These are phyloP conservation scores for Umbilicus rupestris DNA, from an alignment of 164 flowering plant species.

Conservation along the genomic window DNA sequence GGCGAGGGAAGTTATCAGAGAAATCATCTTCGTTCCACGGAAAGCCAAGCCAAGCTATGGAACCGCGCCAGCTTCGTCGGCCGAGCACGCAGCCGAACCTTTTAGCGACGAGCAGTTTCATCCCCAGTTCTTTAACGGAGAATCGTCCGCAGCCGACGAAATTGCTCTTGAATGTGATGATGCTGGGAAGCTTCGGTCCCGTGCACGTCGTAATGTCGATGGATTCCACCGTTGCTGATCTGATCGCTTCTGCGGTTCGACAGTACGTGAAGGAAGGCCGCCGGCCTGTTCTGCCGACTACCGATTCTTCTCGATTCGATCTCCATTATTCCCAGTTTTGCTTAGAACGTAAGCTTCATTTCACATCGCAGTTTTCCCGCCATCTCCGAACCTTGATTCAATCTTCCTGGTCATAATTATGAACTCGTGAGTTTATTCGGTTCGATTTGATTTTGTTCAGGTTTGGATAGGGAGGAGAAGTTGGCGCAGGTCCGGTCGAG, in stretches of 20 bases:
- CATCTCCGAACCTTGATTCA: background rate
- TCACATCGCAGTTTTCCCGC: background rate
- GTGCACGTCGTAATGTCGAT: conserved; percentile 61
- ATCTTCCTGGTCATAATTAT: background rate
- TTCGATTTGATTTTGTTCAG: conserved; percentile 22
- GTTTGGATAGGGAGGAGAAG: conserved; percentile 62
- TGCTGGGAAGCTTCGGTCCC: conserved; percentile 68
- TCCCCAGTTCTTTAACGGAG: background rate
- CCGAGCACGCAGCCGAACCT: conserved; percentile 70
- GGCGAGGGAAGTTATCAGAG: conserved; percentile 32
- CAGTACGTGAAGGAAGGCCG: conserved; percentile 73
- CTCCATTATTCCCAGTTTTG: conserved; percentile 93
- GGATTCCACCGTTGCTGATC: conserved; percentile 61
- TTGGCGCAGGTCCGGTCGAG: conserved; percentile 69
- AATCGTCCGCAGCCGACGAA: conserved; percentile 42
- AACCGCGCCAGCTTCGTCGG: conserved; percentile 26
- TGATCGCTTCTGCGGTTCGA: conserved; percentile 41
- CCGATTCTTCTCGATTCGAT: conserved; percentile 37
- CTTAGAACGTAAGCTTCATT: conserved; percentile 59
- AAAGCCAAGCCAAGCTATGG: conserved; percentile 5
- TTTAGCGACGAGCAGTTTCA: conserved; percentile 13
- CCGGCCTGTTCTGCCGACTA: conserved; percentile 43
- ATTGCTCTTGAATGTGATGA: conserved; percentile 67
- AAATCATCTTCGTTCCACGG: conserved; percentile 71
- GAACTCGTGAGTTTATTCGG: background rate